Percentiles rank a stretch among this genome's conserved stretches.
phyloP scores from a whole-genome alignment of 768 basidiomycete species.

The Gloeophyllum trabeum region DNA sequence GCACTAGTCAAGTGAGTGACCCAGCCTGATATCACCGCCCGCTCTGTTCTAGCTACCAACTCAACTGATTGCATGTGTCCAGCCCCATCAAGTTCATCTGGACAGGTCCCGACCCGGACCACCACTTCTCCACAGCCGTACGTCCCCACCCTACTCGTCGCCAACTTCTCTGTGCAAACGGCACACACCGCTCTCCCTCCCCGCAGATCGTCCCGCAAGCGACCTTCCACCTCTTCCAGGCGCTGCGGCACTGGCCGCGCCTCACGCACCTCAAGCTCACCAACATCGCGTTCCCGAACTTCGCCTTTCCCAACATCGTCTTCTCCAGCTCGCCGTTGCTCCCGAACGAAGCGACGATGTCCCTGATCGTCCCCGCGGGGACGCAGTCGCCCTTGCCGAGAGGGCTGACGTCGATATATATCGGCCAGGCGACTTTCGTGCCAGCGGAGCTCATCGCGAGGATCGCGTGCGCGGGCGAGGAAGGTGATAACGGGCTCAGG shows the following conservation, averaged over 20 bases:
- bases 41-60: too few relatives aligned
- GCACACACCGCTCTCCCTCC: background rate
- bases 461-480: background rate
- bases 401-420: background rate
- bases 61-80: too few relatives aligned
- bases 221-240: constrained; percentile 22
- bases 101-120: constrained; percentile 51
- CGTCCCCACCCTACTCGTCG: constrained; percentile 10
- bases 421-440: background rate
- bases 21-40: too few relatives aligned
- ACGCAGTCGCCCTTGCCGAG: background rate
- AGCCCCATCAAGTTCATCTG: constrained; percentile 40
- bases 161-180: background rate
- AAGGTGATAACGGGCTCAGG: constrained; percentile 16
- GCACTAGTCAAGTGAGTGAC: too few relatives aligned
- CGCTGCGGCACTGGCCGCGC: background rate
- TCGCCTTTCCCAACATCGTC: background rate
- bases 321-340: background rate
- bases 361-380: too few relatives aligned
- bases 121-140: constrained; percentile 54
- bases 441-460: background rate
- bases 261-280: background rate
- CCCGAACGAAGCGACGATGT: too few relatives aligned
- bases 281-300: background rate
- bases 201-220: constrained; percentile 32